phyloP scores from a whole-genome alignment of 2,329 filamentous ascomycete species.

The Aspergillus sojae region DNA sequence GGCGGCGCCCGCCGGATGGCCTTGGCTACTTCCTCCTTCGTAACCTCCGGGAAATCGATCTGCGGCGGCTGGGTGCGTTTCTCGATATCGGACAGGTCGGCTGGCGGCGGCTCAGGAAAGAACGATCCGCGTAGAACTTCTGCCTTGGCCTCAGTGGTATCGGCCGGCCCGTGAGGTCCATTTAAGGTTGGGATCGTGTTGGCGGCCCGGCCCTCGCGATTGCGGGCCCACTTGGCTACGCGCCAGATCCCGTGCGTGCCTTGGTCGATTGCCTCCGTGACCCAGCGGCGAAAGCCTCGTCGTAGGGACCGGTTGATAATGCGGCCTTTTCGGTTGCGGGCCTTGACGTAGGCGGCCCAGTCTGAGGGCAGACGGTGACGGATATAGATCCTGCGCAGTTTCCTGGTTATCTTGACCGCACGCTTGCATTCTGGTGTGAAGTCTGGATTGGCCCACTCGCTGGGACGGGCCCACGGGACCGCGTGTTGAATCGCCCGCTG shows the following conservation, averaged over 20 bases:
- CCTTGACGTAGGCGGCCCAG: not conserved
- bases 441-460: no score
- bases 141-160: slow-evolving; percentile 5
- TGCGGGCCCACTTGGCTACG: not conserved
- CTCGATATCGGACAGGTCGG: slow-evolving; percentile 5
- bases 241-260: no score
- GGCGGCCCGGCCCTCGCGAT: slow-evolving; percentile 26
- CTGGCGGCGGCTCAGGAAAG: no score
- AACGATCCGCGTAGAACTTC: not conserved
- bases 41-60: slow-evolving; percentile 5
- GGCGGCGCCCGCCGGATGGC: not conserved
- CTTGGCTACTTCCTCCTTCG: not conserved
- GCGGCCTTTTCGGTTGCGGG: not conserved
- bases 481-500: no score
- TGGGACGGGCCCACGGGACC: no score
- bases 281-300: not conserved
- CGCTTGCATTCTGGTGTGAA: no score
- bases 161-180: not conserved
- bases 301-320: not conserved
- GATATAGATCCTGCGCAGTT: no score
- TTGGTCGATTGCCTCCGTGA: not conserved
- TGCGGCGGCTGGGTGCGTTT: slow-evolving; percentile 12
- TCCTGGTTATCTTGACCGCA: no score
- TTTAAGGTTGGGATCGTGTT: slow-evolving; percentile 10
- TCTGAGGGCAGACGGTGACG: no score